phyloP scores from a whole-genome alignment of 495 filamentous ascomycete genomes.

The Penicillium daleae region DNA sequence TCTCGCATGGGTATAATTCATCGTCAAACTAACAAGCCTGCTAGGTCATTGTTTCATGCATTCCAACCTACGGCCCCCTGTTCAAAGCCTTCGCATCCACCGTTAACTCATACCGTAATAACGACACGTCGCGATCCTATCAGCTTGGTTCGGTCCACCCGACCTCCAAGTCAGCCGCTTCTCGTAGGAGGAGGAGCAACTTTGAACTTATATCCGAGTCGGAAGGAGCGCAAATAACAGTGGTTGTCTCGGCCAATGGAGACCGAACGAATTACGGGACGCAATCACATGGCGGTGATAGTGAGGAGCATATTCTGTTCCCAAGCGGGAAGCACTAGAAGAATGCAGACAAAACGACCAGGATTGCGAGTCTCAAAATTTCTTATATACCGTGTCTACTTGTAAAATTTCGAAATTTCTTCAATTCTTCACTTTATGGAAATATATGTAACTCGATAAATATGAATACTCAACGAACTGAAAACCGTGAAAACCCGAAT shows the following conservation, averaged over 20 bases:
- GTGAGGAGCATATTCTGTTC: background rate
- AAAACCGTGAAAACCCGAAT: background rate
- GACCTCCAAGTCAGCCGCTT: background rate
- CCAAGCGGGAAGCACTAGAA: background rate
- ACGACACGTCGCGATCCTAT: constrained; percentile 1
- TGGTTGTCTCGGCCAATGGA: background rate
- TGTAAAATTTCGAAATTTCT: background rate
- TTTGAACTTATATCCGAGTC: constrained; percentile 3
- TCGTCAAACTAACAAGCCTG: background rate
- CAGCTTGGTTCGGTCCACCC: background rate
- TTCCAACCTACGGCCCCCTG: constrained; percentile 55
- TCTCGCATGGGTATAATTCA: background rate
- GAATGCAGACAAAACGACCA: background rate
- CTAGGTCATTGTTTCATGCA: constrained; percentile 48
- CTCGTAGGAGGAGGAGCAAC: background rate
- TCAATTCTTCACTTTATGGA: background rate
- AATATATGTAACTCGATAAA: background rate
- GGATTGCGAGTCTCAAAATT: background rate
- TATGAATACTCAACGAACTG: background rate
- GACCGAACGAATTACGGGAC: background rate
- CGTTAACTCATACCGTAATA: constrained; percentile 26
- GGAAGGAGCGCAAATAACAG: background rate
- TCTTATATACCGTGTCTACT: background rate
- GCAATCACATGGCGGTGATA: background rate
- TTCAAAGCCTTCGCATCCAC: constrained; percentile 44